Evolutionary conservation across 768 basidiomycete species (phyloP).

Genomic region (Mrakia blollopis): DNA sequence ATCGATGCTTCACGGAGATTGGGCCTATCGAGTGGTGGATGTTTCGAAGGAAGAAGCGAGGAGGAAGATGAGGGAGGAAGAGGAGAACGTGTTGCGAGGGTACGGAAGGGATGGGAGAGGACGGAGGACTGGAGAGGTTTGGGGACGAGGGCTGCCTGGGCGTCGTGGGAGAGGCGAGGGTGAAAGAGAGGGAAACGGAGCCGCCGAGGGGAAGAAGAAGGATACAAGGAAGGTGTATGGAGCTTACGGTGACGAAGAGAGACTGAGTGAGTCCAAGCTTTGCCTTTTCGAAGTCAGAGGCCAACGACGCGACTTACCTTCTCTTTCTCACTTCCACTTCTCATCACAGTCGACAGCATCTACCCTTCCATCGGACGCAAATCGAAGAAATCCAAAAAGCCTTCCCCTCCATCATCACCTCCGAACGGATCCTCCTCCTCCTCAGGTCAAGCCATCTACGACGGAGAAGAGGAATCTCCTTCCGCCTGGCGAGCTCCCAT

Average conservation of each 20-base stretch:
- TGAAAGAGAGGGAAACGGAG: slow-evolving; percentile 46
- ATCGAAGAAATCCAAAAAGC: background rate
- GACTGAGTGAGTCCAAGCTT: slow-evolving; percentile 1
- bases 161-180: slow-evolving; percentile 13
- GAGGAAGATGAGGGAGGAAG: slow-evolving; percentile 68
- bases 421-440: background rate
- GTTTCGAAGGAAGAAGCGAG: slow-evolving; percentile 49
- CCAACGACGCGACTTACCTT: background rate
- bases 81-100: slow-evolving; percentile 73
- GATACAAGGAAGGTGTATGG: slow-evolving; percentile 10
- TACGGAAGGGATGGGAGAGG: slow-evolving; percentile 50
- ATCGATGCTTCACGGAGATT: slow-evolving; percentile 80
- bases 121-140: slow-evolving; percentile 38
- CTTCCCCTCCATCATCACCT: slow-evolving; percentile 10
- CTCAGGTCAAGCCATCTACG: slow-evolving; percentile 30
- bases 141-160: slow-evolving; percentile 24
- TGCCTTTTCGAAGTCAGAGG: background rate
- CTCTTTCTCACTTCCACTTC: background rate
- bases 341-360: slow-evolving; percentile 16
- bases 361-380: slow-evolving; percentile 6
- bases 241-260: slow-evolving; percentile 5
- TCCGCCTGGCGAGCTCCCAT: slow-evolving; percentile 37
- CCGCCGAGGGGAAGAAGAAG: slow-evolving; percentile 31
- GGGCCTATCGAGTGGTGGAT: slow-evolving; percentile 36
- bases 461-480: slow-evolving; percentile 40